Evolutionary conservation across 768 basidiomycete species (phyloP).

Genomic region (Boletus reticuloceps): DNA sequence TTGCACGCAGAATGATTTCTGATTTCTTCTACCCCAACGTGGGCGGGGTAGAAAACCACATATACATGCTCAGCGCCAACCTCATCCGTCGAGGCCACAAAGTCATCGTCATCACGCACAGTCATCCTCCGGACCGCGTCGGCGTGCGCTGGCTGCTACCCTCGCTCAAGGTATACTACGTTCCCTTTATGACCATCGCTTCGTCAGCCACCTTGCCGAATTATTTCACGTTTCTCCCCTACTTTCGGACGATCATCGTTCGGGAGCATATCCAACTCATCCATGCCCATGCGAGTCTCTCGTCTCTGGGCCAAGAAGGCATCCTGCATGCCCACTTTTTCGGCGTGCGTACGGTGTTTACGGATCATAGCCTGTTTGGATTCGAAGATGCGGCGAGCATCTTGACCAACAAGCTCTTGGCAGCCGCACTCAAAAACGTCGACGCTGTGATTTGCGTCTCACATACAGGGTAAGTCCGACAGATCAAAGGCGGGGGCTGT

Average conservation of each 20-base stretch:
- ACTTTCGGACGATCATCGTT: conserved; percentile 83
- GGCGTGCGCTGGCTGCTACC: conserved; percentile 90
- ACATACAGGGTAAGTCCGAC: conserved; percentile 76
- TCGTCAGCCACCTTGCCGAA: conserved; percentile 94
- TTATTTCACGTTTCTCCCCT: conserved; percentile 89
- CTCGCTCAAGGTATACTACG: conserved; percentile 88
- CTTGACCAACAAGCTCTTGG: conserved; percentile 92
- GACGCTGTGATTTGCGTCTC: conserved; percentile 96
- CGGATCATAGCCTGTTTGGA: conserved; percentile 95
- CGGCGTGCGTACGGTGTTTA: conserved; percentile 89
- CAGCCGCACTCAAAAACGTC: conserved; percentile 81
- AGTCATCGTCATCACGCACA: conserved; percentile 94
- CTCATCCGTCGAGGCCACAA: conserved; percentile 84
- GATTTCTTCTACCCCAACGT: conserved; percentile 96
- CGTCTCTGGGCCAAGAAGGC: conserved; percentile 88
- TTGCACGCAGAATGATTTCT: conserved; percentile 75
- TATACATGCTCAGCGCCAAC: conserved; percentile 86
- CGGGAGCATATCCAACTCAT: conserved; percentile 85
- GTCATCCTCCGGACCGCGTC: conserved; percentile 79
- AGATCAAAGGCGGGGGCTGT: not conserved
- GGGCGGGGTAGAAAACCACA: conserved; percentile 96
- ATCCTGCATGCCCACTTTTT: conserved; percentile 87
- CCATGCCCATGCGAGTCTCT: conserved; percentile 90
- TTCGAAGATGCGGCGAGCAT: conserved; percentile 98
- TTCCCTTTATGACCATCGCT: conserved; percentile 85